Base-by-base conservation (phyloP, 371 early-diverging fungal species). In the Apophysomyces trapeziformis region DNA sequence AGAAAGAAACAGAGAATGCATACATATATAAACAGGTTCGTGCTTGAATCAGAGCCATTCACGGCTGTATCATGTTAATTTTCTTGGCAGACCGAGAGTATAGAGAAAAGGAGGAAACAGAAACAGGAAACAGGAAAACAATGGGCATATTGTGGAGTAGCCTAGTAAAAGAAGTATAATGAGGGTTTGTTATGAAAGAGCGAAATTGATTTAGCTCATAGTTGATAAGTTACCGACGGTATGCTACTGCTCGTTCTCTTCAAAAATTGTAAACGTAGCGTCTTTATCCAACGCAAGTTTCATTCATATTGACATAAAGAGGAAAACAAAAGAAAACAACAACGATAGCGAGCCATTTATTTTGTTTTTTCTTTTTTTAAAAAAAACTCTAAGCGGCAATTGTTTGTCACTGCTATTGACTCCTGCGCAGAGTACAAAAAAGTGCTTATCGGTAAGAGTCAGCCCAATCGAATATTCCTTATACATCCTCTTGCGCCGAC, bases 41-140 rank as follows among this genome's bases (percentile, higher is more conserved):
- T 37, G 12, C n/a, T 61, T 56, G 56, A 56, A 56, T 21, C 38
- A 37, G 16, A 56, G 38, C 32, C 46, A 50, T 50, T 26, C 3
- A 26, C 32, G 21, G 21, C 54, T 50, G 54, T 50, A 50, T 50
- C 21, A 50, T 21, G 21, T 50, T 21, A 12, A 37, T 32, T 62
- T 26, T 50, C 63, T 45, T 38, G 50, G 47, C 63, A 62, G 38
- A 45, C 50, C 46, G 36, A 62, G n/a, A 43, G 26, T 32, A 18
- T 26, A 44, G 38, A 46, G 16, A 21, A 14, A 47, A 44, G 16
- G 16, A 35, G 36, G 18, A 32, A 32, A 62, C 32, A 45, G 46
- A 18, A 45, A 44, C 54, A 46, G 16, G 38, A 14, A 47, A 44
- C 21, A 36, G 14, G 36, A 38, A 32, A 32, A 62, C 32, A 45